Conservation (phyloP, 2,329 filamentous ascomycete genomes). For the Hirsutella minnesotensis region DNA sequence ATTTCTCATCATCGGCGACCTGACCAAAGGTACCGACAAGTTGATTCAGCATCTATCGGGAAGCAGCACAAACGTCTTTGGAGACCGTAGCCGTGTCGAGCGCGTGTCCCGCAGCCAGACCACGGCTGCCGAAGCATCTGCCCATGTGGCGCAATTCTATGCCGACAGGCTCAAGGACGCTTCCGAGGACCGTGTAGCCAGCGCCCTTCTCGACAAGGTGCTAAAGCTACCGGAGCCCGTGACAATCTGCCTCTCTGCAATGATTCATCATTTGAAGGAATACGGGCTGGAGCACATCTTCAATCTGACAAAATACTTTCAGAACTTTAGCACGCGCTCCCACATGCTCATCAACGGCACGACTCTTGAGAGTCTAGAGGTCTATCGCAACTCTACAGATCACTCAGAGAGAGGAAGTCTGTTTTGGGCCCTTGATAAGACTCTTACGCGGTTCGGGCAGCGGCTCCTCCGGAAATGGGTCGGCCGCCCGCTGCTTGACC, state of each 20-base stretch:
- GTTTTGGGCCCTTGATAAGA: slow-evolving; percentile 92
- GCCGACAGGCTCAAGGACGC: slow-evolving; percentile 66
- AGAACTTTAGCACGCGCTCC: slow-evolving; percentile 84
- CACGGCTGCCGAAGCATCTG: slow-evolving; percentile 73
- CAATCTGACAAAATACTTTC: slow-evolving; percentile 91
- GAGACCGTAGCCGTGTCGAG: slow-evolving; percentile 80
- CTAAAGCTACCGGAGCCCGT: slow-evolving; percentile 75
- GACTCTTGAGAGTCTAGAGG: slow-evolving; percentile 83
- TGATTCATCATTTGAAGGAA: slow-evolving; percentile 87
- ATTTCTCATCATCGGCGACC: slow-evolving; percentile 80
- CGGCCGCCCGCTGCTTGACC: slow-evolving; percentile 76
- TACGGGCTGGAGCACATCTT: slow-evolving; percentile 95
- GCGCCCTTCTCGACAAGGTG: slow-evolving; percentile 70
- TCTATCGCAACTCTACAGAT: slow-evolving; percentile 92
- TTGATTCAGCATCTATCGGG: slow-evolving; percentile 81
- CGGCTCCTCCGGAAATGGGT: slow-evolving; percentile 90
- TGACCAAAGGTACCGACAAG: slow-evolving; percentile 87
- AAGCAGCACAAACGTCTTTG: slow-evolving; percentile 83
- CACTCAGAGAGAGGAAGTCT: slow-evolving; percentile 75
- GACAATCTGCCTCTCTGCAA: slow-evolving; percentile 84
- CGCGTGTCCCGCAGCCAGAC: slow-evolving; percentile 64
- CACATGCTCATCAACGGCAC: slow-evolving; percentile 97
- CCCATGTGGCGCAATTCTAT: slow-evolving; percentile 87
- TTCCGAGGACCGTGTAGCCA: slow-evolving; percentile 41
- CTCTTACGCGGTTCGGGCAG: slow-evolving; percentile 78